Evolutionary conservation across 208 protist genomes (phyloP).

Genomic region (Wallacemonas sp.): DNA sequence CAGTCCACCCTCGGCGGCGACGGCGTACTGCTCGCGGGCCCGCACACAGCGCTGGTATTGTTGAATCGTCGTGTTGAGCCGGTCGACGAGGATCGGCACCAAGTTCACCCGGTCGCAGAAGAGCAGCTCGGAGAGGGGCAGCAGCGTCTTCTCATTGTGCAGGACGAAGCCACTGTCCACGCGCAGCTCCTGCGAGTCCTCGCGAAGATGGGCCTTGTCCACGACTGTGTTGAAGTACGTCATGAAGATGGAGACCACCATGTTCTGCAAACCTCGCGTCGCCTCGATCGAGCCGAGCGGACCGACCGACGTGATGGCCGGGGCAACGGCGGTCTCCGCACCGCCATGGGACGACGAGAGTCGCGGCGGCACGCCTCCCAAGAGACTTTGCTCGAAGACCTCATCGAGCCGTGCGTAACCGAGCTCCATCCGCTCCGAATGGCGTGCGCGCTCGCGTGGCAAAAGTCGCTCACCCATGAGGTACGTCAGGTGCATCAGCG

Average conservation of each 20-base stretch:
- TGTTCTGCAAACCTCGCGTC: slow-evolving; percentile 29
- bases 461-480: slow-evolving; percentile 65
- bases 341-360: background rate
- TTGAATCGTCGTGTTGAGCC: slow-evolving; percentile 49
- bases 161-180: slow-evolving; percentile 58
- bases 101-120: slow-evolving; percentile 73
- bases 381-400: slow-evolving; percentile 3
- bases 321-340: background rate
- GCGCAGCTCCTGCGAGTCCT: slow-evolving; percentile 77
- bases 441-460: slow-evolving; percentile 28
- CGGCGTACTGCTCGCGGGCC: slow-evolving; percentile 36
- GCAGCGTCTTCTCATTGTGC: slow-evolving; percentile 77
- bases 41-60: slow-evolving; percentile 69
- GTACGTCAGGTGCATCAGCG: slow-evolving; percentile 79
- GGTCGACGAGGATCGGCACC: slow-evolving; percentile 45
- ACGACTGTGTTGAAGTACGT: slow-evolving; percentile 76
- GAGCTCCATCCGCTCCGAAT: slow-evolving; percentile 7
- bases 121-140: slow-evolving; percentile 80
- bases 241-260: slow-evolving; percentile 43
- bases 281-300: slow-evolving; percentile 24
- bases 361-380: too few species aligned
- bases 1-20: background rate
- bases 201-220: slow-evolving; percentile 61
- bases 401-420: slow-evolving; percentile 13
- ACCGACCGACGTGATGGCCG: slow-evolving; percentile 16